Percentiles rank a stretch among this genome's conserved stretches.
Conservation (phyloP, 2,329 filamentous ascomycete genomes). For the Botrytis squamosa region DNA sequence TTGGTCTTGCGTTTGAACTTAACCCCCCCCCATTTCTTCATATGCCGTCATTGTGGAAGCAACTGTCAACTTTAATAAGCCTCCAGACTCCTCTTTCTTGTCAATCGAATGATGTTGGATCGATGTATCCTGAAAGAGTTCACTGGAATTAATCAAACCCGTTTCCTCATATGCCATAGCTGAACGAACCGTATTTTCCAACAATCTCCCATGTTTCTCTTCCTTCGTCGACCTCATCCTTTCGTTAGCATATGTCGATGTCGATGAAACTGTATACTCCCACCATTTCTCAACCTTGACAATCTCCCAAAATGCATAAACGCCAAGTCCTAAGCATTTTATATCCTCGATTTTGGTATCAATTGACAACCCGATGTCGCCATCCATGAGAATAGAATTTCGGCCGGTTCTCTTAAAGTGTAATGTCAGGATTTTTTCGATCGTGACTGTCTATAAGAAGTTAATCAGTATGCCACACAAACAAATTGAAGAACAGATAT, state of each 20-base stretch:
- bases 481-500: background rate
- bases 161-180: background rate
- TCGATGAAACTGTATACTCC: constrained; percentile 5
- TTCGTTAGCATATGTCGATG: no score
- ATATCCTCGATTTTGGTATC: background rate
- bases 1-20: background rate
- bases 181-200: no score
- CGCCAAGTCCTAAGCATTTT: background rate
- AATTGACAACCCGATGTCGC: background rate
- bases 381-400: constrained; percentile 3
- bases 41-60: background rate
- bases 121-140: background rate
- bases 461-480: background rate
- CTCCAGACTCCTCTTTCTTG: background rate
- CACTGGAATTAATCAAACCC: background rate
- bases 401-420: constrained; percentile 1
- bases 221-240: no score
- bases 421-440: background rate
- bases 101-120: background rate
- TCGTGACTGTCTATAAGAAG: background rate
- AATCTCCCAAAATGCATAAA: constrained; percentile 5
- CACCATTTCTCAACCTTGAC: constrained; percentile 7
- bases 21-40: background rate
- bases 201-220: no score
- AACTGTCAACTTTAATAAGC: background rate